Base-by-base conservation (phyloP, 2,329 filamentous ascomycete genomes). In the Claviceps africana region DNA sequence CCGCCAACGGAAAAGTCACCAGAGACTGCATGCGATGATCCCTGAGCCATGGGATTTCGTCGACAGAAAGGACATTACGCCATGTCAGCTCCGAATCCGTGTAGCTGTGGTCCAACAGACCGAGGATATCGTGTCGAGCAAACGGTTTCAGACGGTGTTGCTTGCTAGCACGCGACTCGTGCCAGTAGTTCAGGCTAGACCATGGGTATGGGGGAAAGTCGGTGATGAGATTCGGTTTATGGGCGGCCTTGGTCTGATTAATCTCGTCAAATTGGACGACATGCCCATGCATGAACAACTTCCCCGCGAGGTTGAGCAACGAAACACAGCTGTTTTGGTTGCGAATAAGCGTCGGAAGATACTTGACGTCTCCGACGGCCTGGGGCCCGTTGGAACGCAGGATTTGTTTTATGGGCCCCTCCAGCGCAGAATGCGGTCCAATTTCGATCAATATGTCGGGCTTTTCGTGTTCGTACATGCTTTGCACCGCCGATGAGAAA, bases 1-100 rank as follows among this genome's bases (percentile, higher is more conserved):
- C 79, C 1, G 75, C 70, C 37, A 77, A 69, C 30, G 79, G 77
- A 59, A 77, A 81, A 35, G 79, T 72, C 2, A 70, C 72, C 31
- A 78, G 62, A 11, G 72, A 76, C 57, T 82, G 77, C 62, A 83
- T 75, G 52, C 66, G 66, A 64, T 83, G 80, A 57, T 81, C 75
- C 46, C 74, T 70, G 4, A 80, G 67, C 68, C 81, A 83, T 1
- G 82, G 76, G 0, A 76, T 58, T 49, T 77, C 73, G 44, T 75
- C 71, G 0, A 72, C 56, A 8, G 67, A 67, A 31, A 77, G 58
- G 21, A 71, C 66, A 53, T 75, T 76, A 40, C 73, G 65, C 75
- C 75, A 78, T 0, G 64, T 70, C 0, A 72, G 72, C 56, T 75
- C 70, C 3, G 69, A 55, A 11, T 72, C 69, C 43, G 64, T 74